Evolutionary conservation across 2,329 filamentous ascomycete genomes (phyloP).

Genomic region (Trichoderma atrobrunneum): DNA sequence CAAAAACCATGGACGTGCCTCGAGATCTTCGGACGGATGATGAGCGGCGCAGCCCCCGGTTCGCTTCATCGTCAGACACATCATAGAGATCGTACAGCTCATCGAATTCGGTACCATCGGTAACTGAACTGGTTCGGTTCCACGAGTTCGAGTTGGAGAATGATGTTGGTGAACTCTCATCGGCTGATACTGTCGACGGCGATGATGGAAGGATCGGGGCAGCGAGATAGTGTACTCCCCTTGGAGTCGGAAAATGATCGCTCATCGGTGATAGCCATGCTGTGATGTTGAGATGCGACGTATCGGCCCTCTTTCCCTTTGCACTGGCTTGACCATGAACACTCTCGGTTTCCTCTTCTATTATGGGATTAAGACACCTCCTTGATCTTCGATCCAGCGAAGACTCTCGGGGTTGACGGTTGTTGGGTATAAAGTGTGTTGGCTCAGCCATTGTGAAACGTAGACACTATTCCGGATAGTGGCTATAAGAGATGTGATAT

Average conservation of each 20-base stretch:
- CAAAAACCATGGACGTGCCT: constrained; percentile 33
- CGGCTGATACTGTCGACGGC: constrained; percentile 53
- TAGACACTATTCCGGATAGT: constrained; percentile 34
- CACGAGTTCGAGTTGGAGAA: constrained; percentile 58
- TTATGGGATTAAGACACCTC: constrained; percentile 62
- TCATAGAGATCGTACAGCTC: constrained; percentile 86
- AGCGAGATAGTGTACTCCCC: constrained; percentile 62
- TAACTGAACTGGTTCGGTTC: constrained; percentile 61
- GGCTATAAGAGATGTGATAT: not conserved
- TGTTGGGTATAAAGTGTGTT: constrained; percentile 24
- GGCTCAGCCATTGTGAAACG: constrained; percentile 47
- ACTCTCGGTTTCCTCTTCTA: constrained; percentile 53
- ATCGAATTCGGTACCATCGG: constrained; percentile 72
- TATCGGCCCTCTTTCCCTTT: constrained; percentile 28
- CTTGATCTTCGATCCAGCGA: constrained; percentile 55
- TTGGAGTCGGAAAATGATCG: constrained; percentile 70
- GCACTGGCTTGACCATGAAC: constrained; percentile 26
- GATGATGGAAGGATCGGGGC: constrained; percentile 62
- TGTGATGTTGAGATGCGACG: constrained; percentile 50
- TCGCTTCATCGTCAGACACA: constrained; percentile 55
- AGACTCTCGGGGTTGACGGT: constrained; percentile 48
- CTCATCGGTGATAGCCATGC: constrained; percentile 59
- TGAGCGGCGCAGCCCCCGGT: constrained; percentile 27
- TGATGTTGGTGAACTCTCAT: constrained; percentile 52
- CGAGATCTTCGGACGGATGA: constrained; percentile 40